These are phyloP conservation scores for Diplodia mutila DNA, from an alignment of 2,329 filamentous ascomycete species.

Conservation along the genomic window DNA sequence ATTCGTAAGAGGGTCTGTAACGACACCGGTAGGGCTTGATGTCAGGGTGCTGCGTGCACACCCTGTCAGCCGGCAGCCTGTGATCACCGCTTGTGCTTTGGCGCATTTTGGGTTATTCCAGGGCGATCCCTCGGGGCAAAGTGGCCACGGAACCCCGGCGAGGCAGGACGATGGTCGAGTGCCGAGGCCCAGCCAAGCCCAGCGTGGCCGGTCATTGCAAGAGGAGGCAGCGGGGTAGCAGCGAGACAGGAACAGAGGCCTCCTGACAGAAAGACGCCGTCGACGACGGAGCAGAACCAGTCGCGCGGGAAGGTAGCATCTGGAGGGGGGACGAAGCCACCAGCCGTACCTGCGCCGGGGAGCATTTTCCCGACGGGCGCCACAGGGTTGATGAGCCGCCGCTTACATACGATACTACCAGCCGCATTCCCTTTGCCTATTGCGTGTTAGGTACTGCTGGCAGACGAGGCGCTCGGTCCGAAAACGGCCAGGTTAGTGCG, in stretches of 20 bases:
- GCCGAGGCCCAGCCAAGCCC: neutral
- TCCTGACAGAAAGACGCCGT: neutral
- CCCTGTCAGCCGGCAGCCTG: neutral
- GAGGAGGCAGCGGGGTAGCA: neutral
- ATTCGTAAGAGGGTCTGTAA: conserved; percentile 16
- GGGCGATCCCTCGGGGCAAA: neutral
- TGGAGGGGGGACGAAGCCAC: no score
- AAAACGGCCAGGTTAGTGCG: neutral
- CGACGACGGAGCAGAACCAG: neutral
- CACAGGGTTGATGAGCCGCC: neutral
- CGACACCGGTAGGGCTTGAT: neutral
- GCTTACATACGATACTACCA: no score
- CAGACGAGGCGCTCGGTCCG: conserved; percentile 1
- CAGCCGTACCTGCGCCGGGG: conserved; percentile 1
- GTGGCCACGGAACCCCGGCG: neutral
- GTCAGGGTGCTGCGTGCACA: conserved; percentile 7
- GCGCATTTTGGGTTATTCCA: neutral
- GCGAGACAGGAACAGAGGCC: neutral
- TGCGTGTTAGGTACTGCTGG: no score
- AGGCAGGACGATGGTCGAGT: neutral
- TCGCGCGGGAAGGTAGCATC: neutral
- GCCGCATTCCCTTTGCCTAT: neutral
- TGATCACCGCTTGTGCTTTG: neutral
- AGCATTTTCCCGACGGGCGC: neutral
- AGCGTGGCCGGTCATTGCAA: neutral